phyloP scores from a whole-genome alignment of 1,139 yeast genomes.

The Protomyces arabidopsidicola region DNA sequence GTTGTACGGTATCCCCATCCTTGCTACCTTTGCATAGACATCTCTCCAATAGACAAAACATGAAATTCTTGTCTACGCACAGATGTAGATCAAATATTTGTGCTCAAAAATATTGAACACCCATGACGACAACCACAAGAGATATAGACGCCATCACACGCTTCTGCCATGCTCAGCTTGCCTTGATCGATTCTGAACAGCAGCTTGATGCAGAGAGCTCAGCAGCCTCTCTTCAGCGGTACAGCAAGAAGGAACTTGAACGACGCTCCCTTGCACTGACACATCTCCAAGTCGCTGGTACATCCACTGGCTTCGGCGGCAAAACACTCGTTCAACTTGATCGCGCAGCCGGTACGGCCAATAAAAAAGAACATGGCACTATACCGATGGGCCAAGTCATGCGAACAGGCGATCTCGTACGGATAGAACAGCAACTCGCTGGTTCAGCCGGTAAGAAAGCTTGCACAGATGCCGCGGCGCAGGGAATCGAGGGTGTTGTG shows the following conservation, averaged over 20 bases:
- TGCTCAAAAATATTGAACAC: too few relatives aligned
- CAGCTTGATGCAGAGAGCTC: slow-evolving; percentile 12
- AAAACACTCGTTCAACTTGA: slow-evolving; percentile 17
- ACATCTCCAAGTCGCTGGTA: slow-evolving; percentile 17
- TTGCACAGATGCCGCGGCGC: neutral
- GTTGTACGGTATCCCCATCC: neutral
- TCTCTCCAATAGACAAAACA: neutral
- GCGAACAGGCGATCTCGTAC: slow-evolving; percentile 29
- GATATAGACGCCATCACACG: neutral
- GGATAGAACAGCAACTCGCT: slow-evolving; percentile 19
- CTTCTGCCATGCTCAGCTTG: slow-evolving; percentile 5
- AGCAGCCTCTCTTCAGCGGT: neutral
- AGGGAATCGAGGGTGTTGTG: slow-evolving; percentile 55
- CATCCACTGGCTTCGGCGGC: slow-evolving; percentile 29
- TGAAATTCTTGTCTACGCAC: neutral
- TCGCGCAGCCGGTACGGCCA: neutral
- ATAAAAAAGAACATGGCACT: neutral
- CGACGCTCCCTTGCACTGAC: slow-evolving; percentile 27
- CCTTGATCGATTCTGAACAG: slow-evolving; percentile 16
- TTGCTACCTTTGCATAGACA: neutral
- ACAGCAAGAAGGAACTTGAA: slow-evolving; percentile 15
- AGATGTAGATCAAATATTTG: too few relatives aligned
- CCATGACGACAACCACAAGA: neutral
- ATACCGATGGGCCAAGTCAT: neutral
- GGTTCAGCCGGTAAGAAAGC: slow-evolving; percentile 3